Base-by-base conservation (phyloP, 805 yeast species). In the Ogataea polymorpha region DNA sequence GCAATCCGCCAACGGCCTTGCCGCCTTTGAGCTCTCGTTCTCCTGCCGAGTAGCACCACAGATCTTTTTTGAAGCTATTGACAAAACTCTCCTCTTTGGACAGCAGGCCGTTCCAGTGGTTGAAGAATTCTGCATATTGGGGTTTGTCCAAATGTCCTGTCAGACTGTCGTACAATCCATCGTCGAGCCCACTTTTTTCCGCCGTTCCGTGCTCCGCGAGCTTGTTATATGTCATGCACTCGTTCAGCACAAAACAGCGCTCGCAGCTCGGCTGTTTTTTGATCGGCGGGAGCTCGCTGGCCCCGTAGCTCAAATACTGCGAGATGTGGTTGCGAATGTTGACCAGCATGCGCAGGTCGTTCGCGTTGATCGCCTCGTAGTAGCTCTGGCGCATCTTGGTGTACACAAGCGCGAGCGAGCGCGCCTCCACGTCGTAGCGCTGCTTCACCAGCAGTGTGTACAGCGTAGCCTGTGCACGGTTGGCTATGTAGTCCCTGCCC, bases 381-480 rank as follows among this genome's bases (percentile, higher is more conserved):
- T 55, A 54, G 17, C 52, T 49, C 44, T 80, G 77, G 35, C 75
- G 71, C 23, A 74, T 70, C 42, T 80, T 80, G 0, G 96, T 81
- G 60, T 90, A 93, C 6, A 84, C 84, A 21, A 93, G 66, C 24
- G 88, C 63, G 35, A 80, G 84, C 41, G 78, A 76, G 3, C 73
- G 68, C 3, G 85, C 75, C 16, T 83, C 81, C 31, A 84, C 64
- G 28, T 79, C 82, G 59, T 91, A 91, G 18, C 95, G 67, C 48
- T 93, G 98, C 34, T 79, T 78, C 53, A 88, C 72, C 42, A 93
- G 63, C 12, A 91, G 63, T 0, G 95, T 80, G 56, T 93, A 93
- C 6, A 93, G 65, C 0, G 90, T 73, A 0, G 93, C 83, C 59
- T 93, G 99, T 0, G 95, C 96, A 37, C 84, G 79, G 59, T 93